Evolutionary conservation across 306 rosid genomes (phyloP), one percentile per base, ranked within the genome.

Genomic region (Hippophae tibetana): DNA sequence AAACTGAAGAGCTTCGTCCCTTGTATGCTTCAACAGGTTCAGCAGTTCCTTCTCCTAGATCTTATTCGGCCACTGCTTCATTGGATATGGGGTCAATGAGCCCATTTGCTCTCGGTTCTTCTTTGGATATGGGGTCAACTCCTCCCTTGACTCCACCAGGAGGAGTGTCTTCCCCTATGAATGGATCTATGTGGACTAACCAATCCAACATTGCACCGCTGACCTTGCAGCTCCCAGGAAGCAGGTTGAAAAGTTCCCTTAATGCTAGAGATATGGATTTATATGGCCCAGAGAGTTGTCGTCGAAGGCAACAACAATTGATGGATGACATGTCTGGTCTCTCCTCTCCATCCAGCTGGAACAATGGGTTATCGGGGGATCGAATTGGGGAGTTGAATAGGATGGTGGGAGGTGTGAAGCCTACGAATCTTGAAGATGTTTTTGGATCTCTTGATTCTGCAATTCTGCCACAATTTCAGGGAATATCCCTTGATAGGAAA

Each of bases 1-100:
- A 67, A 49, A 75, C 14, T 0, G 97, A 89, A 51, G 97, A 89
- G 71, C 89, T 89, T 43, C 95, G 97, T 9, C 97, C 97, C 1
- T 59, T 89, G 76, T 89, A 86, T 64, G 79, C 93, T 42, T 84
- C 89, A 6, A 86, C 95, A 0, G 97, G 97, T 61, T 90, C 95
- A 13, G 95, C 90, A 45, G 80, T 89, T 50, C 93, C 86, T 69
- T 89, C 97, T 23, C 94, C 95, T 0, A 77, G 80, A 63, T 81
- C 89, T 18, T 78, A 54, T 60, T 70, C 78, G 3, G 62, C 78
- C 5, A 42, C 42, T 61, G 44, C 74, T 47, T 54, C 79, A 2
- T 57, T 81, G 50, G 90, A 81, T 61, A 83, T 81, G 76, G 80
- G 76, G 43, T 71, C 88, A 3, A 64, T 84, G 49, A 79, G 71